These are phyloP conservation scores for Penicillium occitanis DNA, from an alignment of 2,329 filamentous ascomycete genomes.

Conservation along the genomic window DNA sequence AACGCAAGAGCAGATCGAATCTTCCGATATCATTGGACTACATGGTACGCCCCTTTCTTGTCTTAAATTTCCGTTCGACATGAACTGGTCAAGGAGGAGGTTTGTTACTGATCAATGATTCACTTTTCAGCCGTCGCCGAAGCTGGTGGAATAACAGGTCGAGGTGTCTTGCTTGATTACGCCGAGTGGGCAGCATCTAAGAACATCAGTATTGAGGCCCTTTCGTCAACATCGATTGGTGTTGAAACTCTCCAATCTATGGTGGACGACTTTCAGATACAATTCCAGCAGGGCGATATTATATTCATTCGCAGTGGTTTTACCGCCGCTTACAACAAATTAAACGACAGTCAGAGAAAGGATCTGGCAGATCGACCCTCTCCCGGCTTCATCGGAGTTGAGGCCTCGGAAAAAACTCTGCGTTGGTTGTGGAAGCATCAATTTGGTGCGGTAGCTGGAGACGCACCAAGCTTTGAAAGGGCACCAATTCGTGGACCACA, in stretches of 20 bases:
- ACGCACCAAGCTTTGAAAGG: not conserved
- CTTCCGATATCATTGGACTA: not conserved
- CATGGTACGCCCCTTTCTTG: not conserved
- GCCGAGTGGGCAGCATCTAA: not conserved
- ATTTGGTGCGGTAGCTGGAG: not conserved
- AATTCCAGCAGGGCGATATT: not conserved
- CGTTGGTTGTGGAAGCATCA: not conserved
- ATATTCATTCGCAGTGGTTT: not conserved
- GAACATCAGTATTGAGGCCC: not conserved
- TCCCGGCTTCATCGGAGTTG: not conserved
- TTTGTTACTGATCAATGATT: not conserved
- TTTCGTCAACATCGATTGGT: not conserved
- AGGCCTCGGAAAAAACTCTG: not conserved
- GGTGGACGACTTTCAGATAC: not conserved
- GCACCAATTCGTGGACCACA: not conserved
- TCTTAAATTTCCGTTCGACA: not conserved
- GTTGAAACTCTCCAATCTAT: not conserved
- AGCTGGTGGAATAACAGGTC: not conserved
- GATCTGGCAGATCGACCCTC: not conserved
- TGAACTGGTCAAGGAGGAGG: not conserved
- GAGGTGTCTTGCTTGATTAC: not conserved
- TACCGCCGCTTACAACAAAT: not conserved
- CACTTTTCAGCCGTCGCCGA: not conserved
- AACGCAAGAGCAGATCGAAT: not conserved
- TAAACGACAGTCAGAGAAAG: not conserved